Evolutionary conservation across 1,139 yeast species (phyloP), one percentile per base, ranked within the genome.

Genomic region (Magnusiomyces fungicola): DNA sequence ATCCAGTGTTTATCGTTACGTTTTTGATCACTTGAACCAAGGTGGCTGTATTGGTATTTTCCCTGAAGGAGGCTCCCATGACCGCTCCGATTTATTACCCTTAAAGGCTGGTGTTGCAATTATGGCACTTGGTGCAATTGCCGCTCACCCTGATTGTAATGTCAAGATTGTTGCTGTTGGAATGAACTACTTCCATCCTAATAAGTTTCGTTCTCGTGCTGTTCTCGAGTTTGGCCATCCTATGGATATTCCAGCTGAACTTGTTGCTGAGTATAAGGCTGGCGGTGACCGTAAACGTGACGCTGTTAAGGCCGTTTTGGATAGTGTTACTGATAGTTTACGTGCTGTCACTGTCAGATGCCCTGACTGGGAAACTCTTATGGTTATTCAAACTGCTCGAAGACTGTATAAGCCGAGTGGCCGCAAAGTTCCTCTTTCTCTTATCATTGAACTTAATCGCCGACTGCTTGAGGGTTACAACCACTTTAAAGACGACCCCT

Each of bases 1-100:
- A 67, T 78, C 86, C 34, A 72, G 74, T 43, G 96, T 92, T 53
- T 92, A 87, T 66, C 78, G 82, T 53, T 74, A 76, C 57, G 97
- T 92, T 1, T 92, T 90, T 64, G 76, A 80, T 48, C 96, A 88
- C 65, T 73, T 92, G 55, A 77, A 86, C 19, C 75, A 78, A 51
- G 89, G 92, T 46, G 80, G 86, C 53, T 86, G 95, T 58, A 71
- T 92, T 36, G 98, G 97, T n/a, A 87, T 92, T 47, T 92, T 90
- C 69, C 97, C 97, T 2, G 97, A 90, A 69, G 97, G 97, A 47
- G 97, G 97, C 0, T 86, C 96, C 18, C 98, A 92, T 60, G 98
- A 92, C 65, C 75, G 97, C 54, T 82, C 97, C 0, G 95, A 88
- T 56, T 68, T 92, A 56, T 71, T 92, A 49, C 97, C 97, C 0